Base-by-base conservation (phyloP, 2,329 filamentous ascomycete species). In the Tolypocladium guangdongense region DNA sequence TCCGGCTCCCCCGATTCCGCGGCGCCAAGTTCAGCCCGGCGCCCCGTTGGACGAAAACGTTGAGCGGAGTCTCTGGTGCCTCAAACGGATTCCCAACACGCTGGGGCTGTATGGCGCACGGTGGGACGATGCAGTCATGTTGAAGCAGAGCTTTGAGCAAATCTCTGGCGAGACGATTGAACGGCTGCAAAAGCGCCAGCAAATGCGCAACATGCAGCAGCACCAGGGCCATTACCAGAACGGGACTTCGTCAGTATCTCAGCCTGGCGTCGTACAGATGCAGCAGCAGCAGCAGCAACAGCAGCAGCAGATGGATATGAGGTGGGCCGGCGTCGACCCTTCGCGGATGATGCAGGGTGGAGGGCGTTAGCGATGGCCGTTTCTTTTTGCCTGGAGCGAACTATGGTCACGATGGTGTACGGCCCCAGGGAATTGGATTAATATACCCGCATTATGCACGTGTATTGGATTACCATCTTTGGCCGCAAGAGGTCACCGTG, bases 91-190 rank as follows among this genome's bases (percentile, higher is more conserved):
- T 8, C 71, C 73, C 4, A 72, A 78, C 55, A 81, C 78, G 1
- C 66, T 86, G 20, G 72, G 69, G 16, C 74, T 71, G n/a, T 84
- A 79, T 54, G 80, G 81, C 36, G 73, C 80, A 57, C 71, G 80
- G 2, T 86, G 82, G 82, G 75, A 76, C 4, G 74, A 82, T 55
- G 78, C 80, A 2, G 68, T 74, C 36, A 72, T 74, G 55, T 70
- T 84, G n/a, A 71, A 74, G 56, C 67, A 72, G 39, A 77, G 70
- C 39, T 84, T 84, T 59, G 76, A 82, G 56, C 63, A 64, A 49
- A 72, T 74, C 14, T 82, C 74, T 4, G 68, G 65, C 33, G 70
- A 74, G 47, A 68, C 76, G 6, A 58, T 75, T 27, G 68, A 74
- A 4, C 67, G 71, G 3, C 66, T 83, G 16, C 66, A 63, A 57